These are phyloP conservation scores for Trypanosoma platydactyli DNA, from an alignment of 208 protist species.

Conservation along the genomic window DNA sequence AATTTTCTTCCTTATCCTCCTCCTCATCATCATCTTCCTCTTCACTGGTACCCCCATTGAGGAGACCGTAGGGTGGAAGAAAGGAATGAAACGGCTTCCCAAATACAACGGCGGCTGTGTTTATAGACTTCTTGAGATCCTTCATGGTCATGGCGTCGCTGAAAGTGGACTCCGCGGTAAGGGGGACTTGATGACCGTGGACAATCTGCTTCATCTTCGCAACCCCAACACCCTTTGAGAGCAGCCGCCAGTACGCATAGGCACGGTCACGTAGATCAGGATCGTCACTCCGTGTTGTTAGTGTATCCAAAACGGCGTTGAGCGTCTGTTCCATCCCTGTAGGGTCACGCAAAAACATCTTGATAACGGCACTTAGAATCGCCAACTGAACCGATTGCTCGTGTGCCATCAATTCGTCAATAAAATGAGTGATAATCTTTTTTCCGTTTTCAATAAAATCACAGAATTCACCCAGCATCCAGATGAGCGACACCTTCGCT, in stretches of 20 bases:
- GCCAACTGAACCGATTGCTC: slow-evolving; percentile 82
- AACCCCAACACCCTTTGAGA: slow-evolving; percentile 96
- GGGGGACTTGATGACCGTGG: slow-evolving; percentile 82
- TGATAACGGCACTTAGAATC: slow-evolving; percentile 97
- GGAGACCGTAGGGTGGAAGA: slow-evolving; percentile 82
- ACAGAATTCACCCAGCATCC: slow-evolving; percentile 99
- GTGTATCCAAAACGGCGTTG: slow-evolving; percentile 59
- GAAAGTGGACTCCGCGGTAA: slow-evolving; percentile 92
- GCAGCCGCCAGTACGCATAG: slow-evolving; percentile 99
- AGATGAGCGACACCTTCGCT: slow-evolving; percentile 98
- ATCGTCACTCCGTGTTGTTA: slow-evolving; percentile 91
- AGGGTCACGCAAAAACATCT: slow-evolving; percentile 97
- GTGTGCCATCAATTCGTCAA: slow-evolving; percentile 94
- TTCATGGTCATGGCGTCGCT: slow-evolving; percentile 93
- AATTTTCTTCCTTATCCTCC: slow-evolving; percentile 23
- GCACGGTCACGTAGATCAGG: slow-evolving; percentile 98
- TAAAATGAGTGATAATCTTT: slow-evolving; percentile 93
- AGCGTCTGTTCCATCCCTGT: slow-evolving; percentile 70
- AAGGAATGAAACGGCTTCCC: slow-evolving; percentile 95
- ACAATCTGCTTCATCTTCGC: slow-evolving; percentile 94
- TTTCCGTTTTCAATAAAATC: slow-evolving; percentile 96
- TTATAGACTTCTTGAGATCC: slow-evolving; percentile 87
- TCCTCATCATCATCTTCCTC: slow-evolving; percentile 73
- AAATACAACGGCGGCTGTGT: slow-evolving; percentile 96
- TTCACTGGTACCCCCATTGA: slow-evolving; percentile 44